Conservation (phyloP, 2,329 filamentous ascomycete genomes). For the Aurifilum marmelostoma region DNA sequence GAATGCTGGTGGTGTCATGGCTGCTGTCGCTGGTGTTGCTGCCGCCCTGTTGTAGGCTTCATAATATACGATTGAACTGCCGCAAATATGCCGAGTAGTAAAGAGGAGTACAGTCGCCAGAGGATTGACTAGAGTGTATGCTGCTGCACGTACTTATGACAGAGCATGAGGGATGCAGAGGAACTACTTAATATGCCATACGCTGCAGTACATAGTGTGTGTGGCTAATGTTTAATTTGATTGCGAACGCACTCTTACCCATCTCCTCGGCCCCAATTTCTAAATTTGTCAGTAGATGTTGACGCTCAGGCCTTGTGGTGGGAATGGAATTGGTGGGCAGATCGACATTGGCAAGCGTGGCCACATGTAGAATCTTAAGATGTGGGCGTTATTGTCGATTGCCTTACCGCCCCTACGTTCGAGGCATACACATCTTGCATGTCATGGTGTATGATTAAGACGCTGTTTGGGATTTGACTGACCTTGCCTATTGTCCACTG, state of each 20-base stretch:
- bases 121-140: constrained; percentile 4
- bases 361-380: no score
- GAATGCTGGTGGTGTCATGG: constrained; percentile 38
- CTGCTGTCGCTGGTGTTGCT: constrained; percentile 38
- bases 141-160: constrained; percentile 7
- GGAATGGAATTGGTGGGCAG: background rate
- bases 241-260: background rate
- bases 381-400: no score
- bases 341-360: no score
- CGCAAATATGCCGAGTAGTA: no score
- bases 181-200: constrained; percentile 11
- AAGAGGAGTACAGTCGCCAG: background rate
- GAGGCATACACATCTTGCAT: no score
- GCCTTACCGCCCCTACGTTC: no score
- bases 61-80: no score
- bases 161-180: constrained; percentile 1
- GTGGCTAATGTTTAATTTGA: constrained; percentile 19
- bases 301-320: background rate
- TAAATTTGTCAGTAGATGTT: background rate
- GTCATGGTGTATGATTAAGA: no score
- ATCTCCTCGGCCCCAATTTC: background rate
- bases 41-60: constrained; percentile 37
- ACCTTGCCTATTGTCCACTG: no score
- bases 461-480: no score
- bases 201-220: constrained; percentile 21